Conservation (phyloP, 208 protist species). For the Naegleria fowleri region DNA sequence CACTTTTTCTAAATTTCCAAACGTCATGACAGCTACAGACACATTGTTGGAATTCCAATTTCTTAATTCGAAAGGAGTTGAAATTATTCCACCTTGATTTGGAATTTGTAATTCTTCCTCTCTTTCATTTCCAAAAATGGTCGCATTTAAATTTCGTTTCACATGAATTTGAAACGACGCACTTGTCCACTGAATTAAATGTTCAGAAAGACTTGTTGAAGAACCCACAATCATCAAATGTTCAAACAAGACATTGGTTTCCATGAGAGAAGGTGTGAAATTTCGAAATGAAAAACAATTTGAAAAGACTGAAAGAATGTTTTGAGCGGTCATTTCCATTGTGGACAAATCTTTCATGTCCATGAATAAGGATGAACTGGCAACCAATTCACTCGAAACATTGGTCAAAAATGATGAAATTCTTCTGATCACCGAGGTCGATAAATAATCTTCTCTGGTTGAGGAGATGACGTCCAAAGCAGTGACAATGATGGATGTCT, state of each 20-base stretch:
- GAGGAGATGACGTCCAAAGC: too few species aligned
- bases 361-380: too few species aligned
- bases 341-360: too few species aligned
- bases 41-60: not conserved
- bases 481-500: too few species aligned
- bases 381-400: too few species aligned
- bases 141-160: not conserved
- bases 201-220: not conserved
- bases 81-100: not conserved
- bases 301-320: not conserved
- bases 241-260: not conserved
- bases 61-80: not conserved
- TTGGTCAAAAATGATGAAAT: too few species aligned
- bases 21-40: too few species aligned
- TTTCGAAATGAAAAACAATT: not conserved
- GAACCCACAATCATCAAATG: not conserved
- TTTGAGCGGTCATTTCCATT: too few species aligned
- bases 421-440: too few species aligned
- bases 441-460: too few species aligned
- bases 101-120: not conserved
- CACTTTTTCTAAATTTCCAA: too few species aligned
- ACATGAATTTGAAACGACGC: not conserved
- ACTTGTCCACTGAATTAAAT: not conserved
- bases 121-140: too few species aligned
- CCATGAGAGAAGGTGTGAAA: not conserved